Evolutionary conservation across 192 early-diverging fungal genomes (phyloP).

Genomic region (Linnemannia hyalina): DNA sequence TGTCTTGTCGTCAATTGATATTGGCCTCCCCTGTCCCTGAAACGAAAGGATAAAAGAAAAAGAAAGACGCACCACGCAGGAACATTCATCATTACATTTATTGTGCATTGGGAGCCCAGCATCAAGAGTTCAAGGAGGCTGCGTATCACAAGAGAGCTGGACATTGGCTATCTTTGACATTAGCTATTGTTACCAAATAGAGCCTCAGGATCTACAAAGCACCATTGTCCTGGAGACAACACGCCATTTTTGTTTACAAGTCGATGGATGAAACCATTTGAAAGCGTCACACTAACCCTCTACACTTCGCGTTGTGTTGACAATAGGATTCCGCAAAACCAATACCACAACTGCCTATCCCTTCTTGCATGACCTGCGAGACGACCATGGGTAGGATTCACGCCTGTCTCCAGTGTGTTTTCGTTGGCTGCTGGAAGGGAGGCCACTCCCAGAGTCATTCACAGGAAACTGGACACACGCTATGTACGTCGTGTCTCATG

Average conservation of each 20-base stretch:
- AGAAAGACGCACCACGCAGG: background rate
- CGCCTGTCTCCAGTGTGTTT: slow-evolving; percentile 87
- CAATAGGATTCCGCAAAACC: slow-evolving; percentile 25
- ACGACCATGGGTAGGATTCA: slow-evolving; percentile 75
- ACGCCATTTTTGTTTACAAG: background rate
- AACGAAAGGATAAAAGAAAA: background rate
- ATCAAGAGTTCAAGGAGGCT: background rate
- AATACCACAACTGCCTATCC: slow-evolving; percentile 64
- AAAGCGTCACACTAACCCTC: background rate
- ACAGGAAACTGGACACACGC: slow-evolving; percentile 60
- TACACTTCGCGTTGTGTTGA: background rate
- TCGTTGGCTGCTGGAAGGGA: slow-evolving; percentile 82
- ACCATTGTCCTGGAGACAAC: background rate
- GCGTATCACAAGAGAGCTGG: background rate
- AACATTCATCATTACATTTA: background rate
- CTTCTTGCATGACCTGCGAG: slow-evolving; percentile 70
- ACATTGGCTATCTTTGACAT: background rate
- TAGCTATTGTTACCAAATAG: background rate
- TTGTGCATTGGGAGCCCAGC: background rate
- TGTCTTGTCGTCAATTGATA: background rate
- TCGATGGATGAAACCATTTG: background rate
- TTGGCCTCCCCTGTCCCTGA: background rate
- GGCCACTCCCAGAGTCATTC: slow-evolving; percentile 67
- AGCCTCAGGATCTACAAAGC: background rate
- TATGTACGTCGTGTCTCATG: slow-evolving; percentile 58